Conservation (phyloP, 2,329 filamentous ascomycete species). For the Xylariaceae sp. region DNA sequence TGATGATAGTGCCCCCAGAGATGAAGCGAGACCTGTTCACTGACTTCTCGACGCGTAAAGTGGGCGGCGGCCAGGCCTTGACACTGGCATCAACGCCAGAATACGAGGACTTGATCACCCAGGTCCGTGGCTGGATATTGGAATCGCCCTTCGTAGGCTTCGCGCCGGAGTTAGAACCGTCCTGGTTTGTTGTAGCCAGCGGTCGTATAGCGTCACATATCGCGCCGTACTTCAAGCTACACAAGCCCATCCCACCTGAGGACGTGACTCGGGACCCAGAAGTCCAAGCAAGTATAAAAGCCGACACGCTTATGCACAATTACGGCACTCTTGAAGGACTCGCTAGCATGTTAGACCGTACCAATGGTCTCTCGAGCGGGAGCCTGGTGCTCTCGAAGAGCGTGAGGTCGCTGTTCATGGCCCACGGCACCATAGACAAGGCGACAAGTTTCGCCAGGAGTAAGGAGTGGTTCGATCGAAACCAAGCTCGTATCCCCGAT, state of each 20-base stretch:
- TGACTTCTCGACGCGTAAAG: neutral
- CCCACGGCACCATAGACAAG: conserved; percentile 71
- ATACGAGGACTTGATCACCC: conserved; percentile 49
- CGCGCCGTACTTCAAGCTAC: conserved; percentile 62
- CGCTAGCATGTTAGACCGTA: conserved; percentile 71
- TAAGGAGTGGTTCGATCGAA: conserved; percentile 55
- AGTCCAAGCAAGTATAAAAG: conserved; percentile 54
- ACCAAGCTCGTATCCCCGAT: conserved; percentile 54
- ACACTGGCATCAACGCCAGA: conserved; percentile 49
- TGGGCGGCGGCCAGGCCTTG: conserved; percentile 78
- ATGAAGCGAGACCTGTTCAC: neutral
- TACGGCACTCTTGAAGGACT: conserved; percentile 82
- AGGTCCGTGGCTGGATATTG: conserved; percentile 67
- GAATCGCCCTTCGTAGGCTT: conserved; percentile 78
- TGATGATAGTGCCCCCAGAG: neutral
- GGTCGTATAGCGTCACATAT: conserved; percentile 65
- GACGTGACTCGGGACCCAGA: conserved; percentile 63
- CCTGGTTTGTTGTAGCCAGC: conserved; percentile 53
- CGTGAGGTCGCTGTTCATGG: conserved; percentile 64
- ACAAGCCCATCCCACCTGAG: conserved; percentile 58
- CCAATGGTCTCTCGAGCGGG: conserved; percentile 53
- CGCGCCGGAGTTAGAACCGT: conserved; percentile 59
- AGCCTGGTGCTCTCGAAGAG: conserved; percentile 45
- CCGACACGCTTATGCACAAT: conserved; percentile 71
- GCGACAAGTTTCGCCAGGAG: conserved; percentile 62